These are phyloP conservation scores for Leucocoprinus birnbaumii DNA, from an alignment of 768 basidiomycete genomes.

Conservation along the genomic window DNA sequence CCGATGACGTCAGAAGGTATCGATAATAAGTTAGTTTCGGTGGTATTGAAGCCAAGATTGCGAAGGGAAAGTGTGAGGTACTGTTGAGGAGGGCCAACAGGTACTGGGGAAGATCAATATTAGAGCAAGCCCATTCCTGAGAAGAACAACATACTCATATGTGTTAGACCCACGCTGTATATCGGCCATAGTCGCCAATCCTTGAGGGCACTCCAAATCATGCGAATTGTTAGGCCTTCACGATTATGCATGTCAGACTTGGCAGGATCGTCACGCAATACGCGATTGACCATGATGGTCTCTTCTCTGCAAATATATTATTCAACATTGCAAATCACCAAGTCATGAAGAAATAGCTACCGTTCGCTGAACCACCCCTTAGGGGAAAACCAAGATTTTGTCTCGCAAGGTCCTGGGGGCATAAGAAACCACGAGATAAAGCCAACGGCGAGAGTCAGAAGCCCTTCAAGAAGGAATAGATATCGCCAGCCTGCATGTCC, in stretches of 20 bases:
- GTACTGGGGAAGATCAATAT: conserved; percentile 33
- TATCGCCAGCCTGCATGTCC: conserved; percentile 60
- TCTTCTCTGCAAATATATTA: conserved; percentile 45
- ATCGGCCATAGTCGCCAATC: conserved; percentile 70
- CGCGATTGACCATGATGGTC: conserved; percentile 59
- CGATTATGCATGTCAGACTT: conserved; percentile 74
- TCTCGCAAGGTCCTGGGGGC: conserved; percentile 64
- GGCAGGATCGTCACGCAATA: conserved; percentile 63
- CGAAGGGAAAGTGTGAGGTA: conserved; percentile 66
- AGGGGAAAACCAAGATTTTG: conserved; percentile 54
- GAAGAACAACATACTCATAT: conserved; percentile 42
- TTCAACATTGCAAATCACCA: conserved; percentile 51
- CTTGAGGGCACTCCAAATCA: conserved; percentile 47
- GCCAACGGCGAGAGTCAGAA: conserved; percentile 48
- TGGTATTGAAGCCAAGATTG: conserved; percentile 61
- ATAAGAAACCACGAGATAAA: conserved; percentile 52
- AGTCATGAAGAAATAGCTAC: too few relatives aligned
- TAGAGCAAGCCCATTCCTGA: background rate
- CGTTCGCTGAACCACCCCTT: conserved; percentile 20
- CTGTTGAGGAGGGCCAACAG: conserved; percentile 53
- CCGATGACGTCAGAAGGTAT: conserved; percentile 58
- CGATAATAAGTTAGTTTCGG: conserved; percentile 57
- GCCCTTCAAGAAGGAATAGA: conserved; percentile 54
- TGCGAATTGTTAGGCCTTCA: conserved; percentile 48
- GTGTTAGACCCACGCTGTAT: conserved; percentile 52